Evolutionary conservation across 2,329 filamentous ascomycete genomes (phyloP).

Genomic region (Eutypa lata): DNA sequence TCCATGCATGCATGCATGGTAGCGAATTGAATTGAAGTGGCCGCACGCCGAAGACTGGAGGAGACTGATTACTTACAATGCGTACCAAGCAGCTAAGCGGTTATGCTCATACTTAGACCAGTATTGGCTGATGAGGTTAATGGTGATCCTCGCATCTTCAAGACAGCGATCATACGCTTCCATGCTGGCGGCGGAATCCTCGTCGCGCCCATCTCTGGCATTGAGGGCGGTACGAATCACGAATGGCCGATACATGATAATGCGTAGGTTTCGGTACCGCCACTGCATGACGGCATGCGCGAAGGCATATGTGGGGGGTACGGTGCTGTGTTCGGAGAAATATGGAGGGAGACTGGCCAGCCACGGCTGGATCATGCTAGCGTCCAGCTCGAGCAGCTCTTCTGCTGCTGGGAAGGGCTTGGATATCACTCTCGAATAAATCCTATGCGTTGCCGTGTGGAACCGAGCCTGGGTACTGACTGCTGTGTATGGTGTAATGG

Average conservation of each 20-base stretch:
- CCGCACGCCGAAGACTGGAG: too few relatives aligned
- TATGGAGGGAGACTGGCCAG: slow-evolving; percentile 31
- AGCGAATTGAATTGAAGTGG: too few relatives aligned
- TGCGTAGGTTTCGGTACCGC: slow-evolving; percentile 41
- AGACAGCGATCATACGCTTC: slow-evolving; percentile 35
- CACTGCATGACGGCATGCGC: slow-evolving; percentile 41
- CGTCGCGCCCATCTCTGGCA: slow-evolving; percentile 14
- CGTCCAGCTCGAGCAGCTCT: slow-evolving; percentile 39
- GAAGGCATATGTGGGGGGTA: slow-evolving; percentile 35
- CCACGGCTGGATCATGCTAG: slow-evolving; percentile 37
- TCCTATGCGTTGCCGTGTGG: slow-evolving; percentile 40
- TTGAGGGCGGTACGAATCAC: slow-evolving; percentile 36
- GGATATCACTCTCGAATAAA: slow-evolving; percentile 44
- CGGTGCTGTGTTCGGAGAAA: slow-evolving; percentile 28
- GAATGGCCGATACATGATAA: slow-evolving; percentile 46
- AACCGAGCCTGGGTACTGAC: slow-evolving; percentile 42
- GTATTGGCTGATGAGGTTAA: slow-evolving; percentile 35
- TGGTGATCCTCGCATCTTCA: slow-evolving; percentile 37
- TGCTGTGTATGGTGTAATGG: slow-evolving; percentile 41
- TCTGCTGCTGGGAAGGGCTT: slow-evolving; percentile 37
- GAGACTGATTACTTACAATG: slow-evolving; percentile 25
- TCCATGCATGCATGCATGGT: too few relatives aligned
- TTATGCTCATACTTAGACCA: slow-evolving; percentile 36
- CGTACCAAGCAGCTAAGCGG: slow-evolving; percentile 42
- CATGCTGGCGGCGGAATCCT: slow-evolving; percentile 14